Base-by-base conservation (phyloP, 352 stramenopile species). In the Phytophthora hibernalis region DNA sequence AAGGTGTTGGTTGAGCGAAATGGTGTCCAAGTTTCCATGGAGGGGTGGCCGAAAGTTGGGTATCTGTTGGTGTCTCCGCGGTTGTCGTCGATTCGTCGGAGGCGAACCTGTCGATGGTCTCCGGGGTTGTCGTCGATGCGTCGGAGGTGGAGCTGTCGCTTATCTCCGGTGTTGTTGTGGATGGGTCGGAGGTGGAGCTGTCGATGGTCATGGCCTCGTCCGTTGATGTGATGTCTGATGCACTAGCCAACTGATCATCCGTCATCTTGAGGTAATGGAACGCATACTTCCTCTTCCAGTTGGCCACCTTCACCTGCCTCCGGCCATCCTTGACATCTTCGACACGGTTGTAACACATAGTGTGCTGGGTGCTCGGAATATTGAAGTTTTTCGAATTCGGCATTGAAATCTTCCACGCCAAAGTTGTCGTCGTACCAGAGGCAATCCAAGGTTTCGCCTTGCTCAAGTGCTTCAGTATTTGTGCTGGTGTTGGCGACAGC, bases 391-490 rank as follows among this genome's bases (percentile, higher is more conserved):
- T 20, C 4, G 52, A 82, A 88, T n/a, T 70, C 68, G 1, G 54
- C 1, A 10, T 44, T 71, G 24, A 83, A 77, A 20, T 89, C 76
- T 56, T 89, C 78, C 1, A 89, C 72, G 13, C 70, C 64, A 16
- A 80, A 70, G n/a, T 56, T 54, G 4, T 83, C 53, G 26, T 82
- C 28, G 57, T 87, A 85, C 71, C 76, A 85, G 22, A 80, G 53
- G 50, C 83, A 92, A 54, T 89, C 72, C 61, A 87, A 74, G 16
- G 79, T 68, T 61, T 84, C 70, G 8, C 78, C 58, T 33, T 87
- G 66, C 12, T 85, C 82, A 15, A 89, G 53, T 11, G 78, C 82
- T 24, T 72, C 53, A 0, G 31, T 24, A 7, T 65, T 31, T 5
- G 69, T 56, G 53, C 42, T 61, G 18, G 58, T 68, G 37, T 59